Evolutionary conservation across 768 basidiomycete species (phyloP).

Genomic region (Pulveroboletus sp.): DNA sequence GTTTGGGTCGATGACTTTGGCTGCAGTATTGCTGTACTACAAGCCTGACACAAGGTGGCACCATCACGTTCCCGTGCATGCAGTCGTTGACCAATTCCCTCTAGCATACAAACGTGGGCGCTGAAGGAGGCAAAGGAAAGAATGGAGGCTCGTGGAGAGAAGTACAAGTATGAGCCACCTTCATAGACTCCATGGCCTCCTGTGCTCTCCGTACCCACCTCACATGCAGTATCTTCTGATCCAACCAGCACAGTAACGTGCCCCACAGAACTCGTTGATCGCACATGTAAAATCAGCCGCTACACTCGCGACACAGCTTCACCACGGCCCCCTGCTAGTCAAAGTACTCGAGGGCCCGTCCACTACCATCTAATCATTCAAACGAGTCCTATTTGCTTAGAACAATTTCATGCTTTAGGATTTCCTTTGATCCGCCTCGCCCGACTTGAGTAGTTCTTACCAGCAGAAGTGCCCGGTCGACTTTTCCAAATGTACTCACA

Average conservation of each 20-base stretch:
- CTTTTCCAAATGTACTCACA: too few species aligned
- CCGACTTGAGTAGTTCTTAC: too few species aligned
- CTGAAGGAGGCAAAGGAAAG: slow-evolving; percentile 82
- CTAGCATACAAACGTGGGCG: slow-evolving; percentile 90
- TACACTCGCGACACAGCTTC: neutral
- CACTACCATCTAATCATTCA: too few species aligned
- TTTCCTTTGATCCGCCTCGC: too few species aligned
- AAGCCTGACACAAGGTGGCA: slow-evolving; percentile 90
- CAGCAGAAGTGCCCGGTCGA: too few species aligned
- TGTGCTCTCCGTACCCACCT: slow-evolving; percentile 7
- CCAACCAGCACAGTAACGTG: neutral
- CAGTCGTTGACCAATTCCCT: neutral
- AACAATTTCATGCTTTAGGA: neutral
- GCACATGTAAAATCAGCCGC: neutral
- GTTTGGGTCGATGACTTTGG: slow-evolving; percentile 82
- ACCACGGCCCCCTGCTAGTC: too few species aligned
- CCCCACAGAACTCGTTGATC: neutral
- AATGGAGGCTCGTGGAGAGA: slow-evolving; percentile 92
- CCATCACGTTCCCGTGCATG: neutral
- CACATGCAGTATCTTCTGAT: neutral
- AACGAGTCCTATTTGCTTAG: too few species aligned
- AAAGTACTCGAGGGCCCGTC: too few species aligned
- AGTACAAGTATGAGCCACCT: slow-evolving; percentile 74
- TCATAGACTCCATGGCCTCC: slow-evolving; percentile 19
- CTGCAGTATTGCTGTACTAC: slow-evolving; percentile 75